A percentile compares a stretch with the other conserved stretches of the same genome.
Evolutionary conservation across 345 rosid species (phyloP).

Genomic region (Zanthoxylum bungeanum): DNA sequence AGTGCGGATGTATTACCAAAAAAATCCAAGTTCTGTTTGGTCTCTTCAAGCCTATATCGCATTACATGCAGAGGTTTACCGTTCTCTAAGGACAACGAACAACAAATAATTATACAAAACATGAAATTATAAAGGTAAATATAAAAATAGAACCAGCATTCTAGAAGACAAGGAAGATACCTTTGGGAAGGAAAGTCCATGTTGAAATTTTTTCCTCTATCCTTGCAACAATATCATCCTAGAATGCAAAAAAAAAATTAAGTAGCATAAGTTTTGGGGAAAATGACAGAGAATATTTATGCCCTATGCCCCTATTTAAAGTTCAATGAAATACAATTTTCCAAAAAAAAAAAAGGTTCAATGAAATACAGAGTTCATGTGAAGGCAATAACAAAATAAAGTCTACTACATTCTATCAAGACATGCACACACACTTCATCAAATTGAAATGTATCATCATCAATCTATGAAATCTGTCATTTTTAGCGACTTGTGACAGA

Average conservation of each 20-base stretch:
- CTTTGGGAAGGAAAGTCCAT: conserved; percentile 87
- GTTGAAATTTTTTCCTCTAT: conserved; percentile 79
- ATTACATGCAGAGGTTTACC: conserved; percentile 46
- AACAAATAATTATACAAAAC: conserved; percentile 2
- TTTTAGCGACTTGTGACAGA: neutral
- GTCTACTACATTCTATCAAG: neutral
- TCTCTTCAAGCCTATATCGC: conserved; percentile 49
- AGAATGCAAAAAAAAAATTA: conserved; percentile 16
- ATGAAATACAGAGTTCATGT: neutral
- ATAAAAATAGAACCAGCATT: neutral
- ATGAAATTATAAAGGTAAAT: neutral
- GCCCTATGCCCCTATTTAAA: too few relatives aligned
- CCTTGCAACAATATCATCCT: conserved; percentile 63
- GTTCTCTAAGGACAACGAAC: conserved; percentile 39
- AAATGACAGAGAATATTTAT: neutral
- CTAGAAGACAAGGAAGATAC: conserved; percentile 25
- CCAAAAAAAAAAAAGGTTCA: neutral
- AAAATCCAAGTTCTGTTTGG: conserved; percentile 42
- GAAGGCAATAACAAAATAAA: neutral
- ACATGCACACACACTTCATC: neutral
- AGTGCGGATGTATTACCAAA: conserved; percentile 40
- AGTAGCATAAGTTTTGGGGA: conserved; percentile 4
- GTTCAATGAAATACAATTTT: too few relatives aligned
- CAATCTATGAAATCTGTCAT: neutral
- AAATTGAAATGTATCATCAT: neutral